These are phyloP conservation scores for Babesia divergens DNA, from an alignment of 169 alveolate species.

Conservation along the genomic window DNA sequence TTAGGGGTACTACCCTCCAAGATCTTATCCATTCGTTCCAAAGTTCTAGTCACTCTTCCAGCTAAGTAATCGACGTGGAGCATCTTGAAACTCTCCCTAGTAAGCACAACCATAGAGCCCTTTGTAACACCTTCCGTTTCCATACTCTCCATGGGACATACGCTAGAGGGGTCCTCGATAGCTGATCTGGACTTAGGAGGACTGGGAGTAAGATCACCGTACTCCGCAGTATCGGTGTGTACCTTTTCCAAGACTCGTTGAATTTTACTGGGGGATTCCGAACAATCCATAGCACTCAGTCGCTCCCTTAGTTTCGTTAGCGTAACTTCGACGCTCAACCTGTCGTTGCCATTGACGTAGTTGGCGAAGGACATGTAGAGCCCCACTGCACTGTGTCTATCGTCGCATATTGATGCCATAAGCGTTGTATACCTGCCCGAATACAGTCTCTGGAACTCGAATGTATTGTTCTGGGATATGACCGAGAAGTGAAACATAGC, in stretches of 20 bases:
- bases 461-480: background rate
- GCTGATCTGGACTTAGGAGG: no score
- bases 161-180: no score
- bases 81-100: no score
- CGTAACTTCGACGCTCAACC: background rate
- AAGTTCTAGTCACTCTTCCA: background rate
- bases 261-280: background rate
- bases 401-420: conserved; percentile 2
- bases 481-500: background rate
- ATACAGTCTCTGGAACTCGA: background rate
- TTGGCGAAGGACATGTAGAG: background rate
- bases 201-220: background rate
- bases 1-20: background rate
- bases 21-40: conserved; percentile 1
- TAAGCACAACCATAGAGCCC: no score
- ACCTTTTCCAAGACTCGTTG: background rate
- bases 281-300: background rate
- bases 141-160: no score
- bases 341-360: background rate
- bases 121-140: no score
- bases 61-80: background rate
- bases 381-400: background rate
- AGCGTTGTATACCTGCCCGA: conserved; percentile 8
- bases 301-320: background rate
- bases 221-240: background rate